These are phyloP conservation scores for Acacia melanoxylon DNA, from an alignment of 306 rosid species.

Conservation along the genomic window DNA sequence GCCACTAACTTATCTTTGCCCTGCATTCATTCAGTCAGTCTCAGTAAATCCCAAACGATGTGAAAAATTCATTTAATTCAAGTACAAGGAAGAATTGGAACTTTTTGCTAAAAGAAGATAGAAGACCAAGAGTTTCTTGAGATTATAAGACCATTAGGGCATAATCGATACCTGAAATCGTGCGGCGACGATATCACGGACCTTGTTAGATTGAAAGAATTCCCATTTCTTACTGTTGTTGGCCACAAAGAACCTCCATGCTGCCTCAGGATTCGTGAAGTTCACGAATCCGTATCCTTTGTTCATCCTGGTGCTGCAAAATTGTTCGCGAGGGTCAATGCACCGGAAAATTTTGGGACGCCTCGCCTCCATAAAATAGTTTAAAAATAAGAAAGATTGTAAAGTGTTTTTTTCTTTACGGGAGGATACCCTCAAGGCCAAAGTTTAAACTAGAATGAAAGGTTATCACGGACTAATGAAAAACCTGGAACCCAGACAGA, in stretches of 20 bases:
- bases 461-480: neutral
- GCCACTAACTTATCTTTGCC: constrained; percentile 43
- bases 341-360: neutral
- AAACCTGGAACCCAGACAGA: neutral
- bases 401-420: neutral
- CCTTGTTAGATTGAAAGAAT: constrained; percentile 47
- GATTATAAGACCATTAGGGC: neutral
- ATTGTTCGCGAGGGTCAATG: neutral
- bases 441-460: neutral
- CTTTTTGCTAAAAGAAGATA: neutral
- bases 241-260: constrained; percentile 43
- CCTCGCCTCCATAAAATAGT: neutral
- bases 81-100: neutral
- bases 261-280: constrained; percentile 51
- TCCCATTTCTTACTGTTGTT: constrained; percentile 44
- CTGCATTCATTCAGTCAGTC: constrained; percentile 21
- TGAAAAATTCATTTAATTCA: neutral
- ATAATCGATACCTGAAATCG: constrained; percentile 48
- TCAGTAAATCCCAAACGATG: neutral
- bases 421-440: neutral
- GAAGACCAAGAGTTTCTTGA: neutral
- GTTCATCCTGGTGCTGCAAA: constrained; percentile 49
- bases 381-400: neutral
- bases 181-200: constrained; percentile 47
- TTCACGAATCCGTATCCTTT: constrained; percentile 77